Base-by-base conservation (phyloP, 1,284 basidiomycete genomes). In the Ustilago trichophora region DNA sequence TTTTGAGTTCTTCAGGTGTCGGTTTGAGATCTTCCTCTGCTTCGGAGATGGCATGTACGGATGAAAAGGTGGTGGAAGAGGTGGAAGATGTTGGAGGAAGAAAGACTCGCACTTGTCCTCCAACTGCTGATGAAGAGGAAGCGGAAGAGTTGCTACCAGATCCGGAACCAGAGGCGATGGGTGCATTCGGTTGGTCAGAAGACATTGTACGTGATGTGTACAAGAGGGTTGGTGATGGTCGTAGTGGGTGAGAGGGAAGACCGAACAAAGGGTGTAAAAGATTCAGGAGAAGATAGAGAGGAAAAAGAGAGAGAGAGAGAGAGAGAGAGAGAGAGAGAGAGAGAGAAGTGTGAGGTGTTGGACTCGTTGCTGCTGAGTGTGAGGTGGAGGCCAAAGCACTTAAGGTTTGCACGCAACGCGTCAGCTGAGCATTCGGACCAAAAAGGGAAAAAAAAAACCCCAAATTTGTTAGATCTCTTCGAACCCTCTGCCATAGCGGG, bases 1-100 rank as follows among this genome's bases (percentile, higher is more conserved):
- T 84, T 72, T 87, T 88, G 57, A 94, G 82, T 79, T 95, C 92
- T 10, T 87, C 85, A 3, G 88, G 70, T 1, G 89, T 91, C 1
- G 90, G 90, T 15, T 85, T 86, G 73, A 92, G 57, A n/a, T 77
- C 71, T 12, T 78, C 77, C 1, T 52, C 53, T 1, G 44, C 41
- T 0, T 43, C 3, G 6, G 34, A 34, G n/a, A 16, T 25, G 19
- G 44, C n/a, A 11, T 38, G 7, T 9, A 41, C 32, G n/a, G 42
- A 18, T 6, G 45, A 33, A 0, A 40, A 5, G 9, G 36, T 33
- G n/a, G 22, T 27, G 21, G 45, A 22, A 13, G 51, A 48, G 27
- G 40, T 19, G 21, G 58, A 29, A 0, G 52, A 18, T 13, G 42
- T 33, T 10, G 64, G 53, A 11, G 64, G 56, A 0, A 51, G 48